These are phyloP conservation scores for Neocucurbitaria cava DNA, from an alignment of 2,329 filamentous ascomycete species.

Conservation along the genomic window DNA sequence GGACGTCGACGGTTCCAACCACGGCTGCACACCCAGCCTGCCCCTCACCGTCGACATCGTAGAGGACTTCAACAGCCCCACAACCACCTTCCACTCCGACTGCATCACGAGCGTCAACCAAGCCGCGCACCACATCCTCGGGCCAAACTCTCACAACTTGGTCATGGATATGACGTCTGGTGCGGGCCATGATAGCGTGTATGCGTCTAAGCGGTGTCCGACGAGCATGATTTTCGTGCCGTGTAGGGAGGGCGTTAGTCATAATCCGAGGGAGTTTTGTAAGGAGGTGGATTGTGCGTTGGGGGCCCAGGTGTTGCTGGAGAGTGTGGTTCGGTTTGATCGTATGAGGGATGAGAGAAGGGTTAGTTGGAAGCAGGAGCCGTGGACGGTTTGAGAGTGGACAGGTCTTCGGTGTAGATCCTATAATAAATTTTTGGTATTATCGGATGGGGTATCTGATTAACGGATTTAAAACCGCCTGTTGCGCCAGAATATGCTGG, in stretches of 20 bases:
- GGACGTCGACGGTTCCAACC: conserved; percentile 57
- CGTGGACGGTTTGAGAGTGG: conserved; percentile 29
- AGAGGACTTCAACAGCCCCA: conserved; percentile 66
- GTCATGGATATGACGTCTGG: conserved; percentile 67
- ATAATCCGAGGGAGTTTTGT: conserved; percentile 56
- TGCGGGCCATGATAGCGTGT: conserved; percentile 67
- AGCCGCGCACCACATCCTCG: conserved; percentile 66
- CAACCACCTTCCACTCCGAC: conserved; percentile 67
- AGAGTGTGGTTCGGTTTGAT: conserved; percentile 60
- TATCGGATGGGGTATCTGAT: conserved; percentile 21
- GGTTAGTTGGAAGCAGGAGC: conserved; percentile 41
- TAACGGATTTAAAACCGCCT: neutral
- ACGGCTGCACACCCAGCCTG: conserved; percentile 54
- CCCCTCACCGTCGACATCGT: conserved; percentile 64
- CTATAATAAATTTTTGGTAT: too few species aligned
- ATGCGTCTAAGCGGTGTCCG: conserved; percentile 53
- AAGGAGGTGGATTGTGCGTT: conserved; percentile 56
- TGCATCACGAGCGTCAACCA: conserved; percentile 71
- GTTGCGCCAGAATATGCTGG: conserved; percentile 10
- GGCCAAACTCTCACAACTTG: conserved; percentile 56
- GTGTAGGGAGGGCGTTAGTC: conserved; percentile 56
- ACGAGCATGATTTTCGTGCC: conserved; percentile 59
- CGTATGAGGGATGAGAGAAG: conserved; percentile 49
- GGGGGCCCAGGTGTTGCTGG: conserved; percentile 58
- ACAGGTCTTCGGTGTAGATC: too few species aligned